Percentiles rank a stretch among this genome's conserved stretches.
Conservation (phyloP, 2,329 filamentous ascomycete species). For the Tolypocladium sp. region DNA sequence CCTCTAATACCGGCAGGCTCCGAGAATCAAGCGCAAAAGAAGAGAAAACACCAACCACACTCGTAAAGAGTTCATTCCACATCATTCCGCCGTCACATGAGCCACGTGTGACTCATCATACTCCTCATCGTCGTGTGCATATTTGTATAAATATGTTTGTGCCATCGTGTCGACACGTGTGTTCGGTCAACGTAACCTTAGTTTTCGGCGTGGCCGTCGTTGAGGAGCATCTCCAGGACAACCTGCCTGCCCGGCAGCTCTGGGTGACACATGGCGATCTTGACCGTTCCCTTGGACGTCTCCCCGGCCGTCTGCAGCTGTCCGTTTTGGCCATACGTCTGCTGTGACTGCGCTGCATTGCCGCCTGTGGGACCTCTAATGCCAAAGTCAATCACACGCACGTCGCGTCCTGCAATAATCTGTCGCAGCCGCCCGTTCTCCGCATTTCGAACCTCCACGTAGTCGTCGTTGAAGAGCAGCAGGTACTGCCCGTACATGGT, state of each 20-base stretch:
- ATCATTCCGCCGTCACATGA: background rate
- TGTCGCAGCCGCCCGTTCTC: slow-evolving; percentile 90
- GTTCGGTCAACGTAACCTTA: background rate
- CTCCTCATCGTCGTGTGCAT: slow-evolving; percentile 3
- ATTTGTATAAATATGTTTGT: background rate
- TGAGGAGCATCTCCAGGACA: slow-evolving; percentile 84
- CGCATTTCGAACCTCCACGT: slow-evolving; percentile 93
- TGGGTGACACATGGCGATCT: slow-evolving; percentile 92
- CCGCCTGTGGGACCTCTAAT: slow-evolving; percentile 51
- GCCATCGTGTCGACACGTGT: background rate
- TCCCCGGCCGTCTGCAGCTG: slow-evolving; percentile 27
- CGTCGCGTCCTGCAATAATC: slow-evolving; percentile 86
- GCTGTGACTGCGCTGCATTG: slow-evolving; percentile 25
- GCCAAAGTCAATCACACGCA: slow-evolving; percentile 83
- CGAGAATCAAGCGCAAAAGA: background rate
- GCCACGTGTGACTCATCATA: background rate
- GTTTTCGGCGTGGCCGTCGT: slow-evolving; percentile 63
- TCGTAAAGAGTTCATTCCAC: background rate
- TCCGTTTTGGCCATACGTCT: slow-evolving; percentile 23
- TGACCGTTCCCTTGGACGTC: slow-evolving; percentile 66
- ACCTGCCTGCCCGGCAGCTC: slow-evolving; percentile 77
- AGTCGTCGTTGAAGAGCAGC: slow-evolving; percentile 89
- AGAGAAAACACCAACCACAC: background rate
- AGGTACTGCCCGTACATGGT: slow-evolving; percentile 90
- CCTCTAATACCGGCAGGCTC: background rate